Evolutionary conservation across 768 basidiomycete genomes (phyloP), one percentile per base, ranked within the genome.

Genomic region (Leccinum sublutescens): DNA sequence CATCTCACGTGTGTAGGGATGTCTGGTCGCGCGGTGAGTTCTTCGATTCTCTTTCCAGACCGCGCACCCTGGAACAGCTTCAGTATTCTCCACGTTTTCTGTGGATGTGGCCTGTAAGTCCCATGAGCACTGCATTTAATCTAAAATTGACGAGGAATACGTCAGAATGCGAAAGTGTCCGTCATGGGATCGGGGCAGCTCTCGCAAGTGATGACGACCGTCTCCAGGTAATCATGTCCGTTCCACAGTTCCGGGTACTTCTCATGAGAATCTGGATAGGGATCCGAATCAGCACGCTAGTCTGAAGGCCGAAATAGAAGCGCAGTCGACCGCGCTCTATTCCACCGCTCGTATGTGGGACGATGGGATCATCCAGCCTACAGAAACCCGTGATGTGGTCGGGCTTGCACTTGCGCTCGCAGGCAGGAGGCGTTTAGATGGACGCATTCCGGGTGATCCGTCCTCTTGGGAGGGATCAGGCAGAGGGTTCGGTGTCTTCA

Each of bases 141-240:
- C 56, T 21, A 60, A 57, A 27, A 31, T 59, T 59, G 54, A 62
- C 48, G 45, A 45, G 53, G 25, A 50, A 31, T 8, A 8, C 31
- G 43, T 23, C 62, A 93, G 87, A 95, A 95, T 64, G 92, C 95
- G 36, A 95, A 90, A 73, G 88, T 96, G 2, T 91, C 89, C 15
- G 95, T 98, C 38, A 98, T 98, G 95, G 95, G 95, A 36, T 92
- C 91, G 2, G 90, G 86, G 9, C 95, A 97, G 70, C 82, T 98
- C 25, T 93, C 92, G 10, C 88, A 92, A 67, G 95, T 98, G 43
- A 98, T 98, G 95, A 78, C 88, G 14, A 83, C 85, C 0, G 93
- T 97, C 15, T 93, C 93, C 11, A 90, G 85, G 86, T 93, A 75
- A 93, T 74, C 36, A 80, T 73, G 14, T 23, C 38, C 14, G 48